Conservation (phyloP, 164 flowering plant species). For the Annona squamosa region DNA sequence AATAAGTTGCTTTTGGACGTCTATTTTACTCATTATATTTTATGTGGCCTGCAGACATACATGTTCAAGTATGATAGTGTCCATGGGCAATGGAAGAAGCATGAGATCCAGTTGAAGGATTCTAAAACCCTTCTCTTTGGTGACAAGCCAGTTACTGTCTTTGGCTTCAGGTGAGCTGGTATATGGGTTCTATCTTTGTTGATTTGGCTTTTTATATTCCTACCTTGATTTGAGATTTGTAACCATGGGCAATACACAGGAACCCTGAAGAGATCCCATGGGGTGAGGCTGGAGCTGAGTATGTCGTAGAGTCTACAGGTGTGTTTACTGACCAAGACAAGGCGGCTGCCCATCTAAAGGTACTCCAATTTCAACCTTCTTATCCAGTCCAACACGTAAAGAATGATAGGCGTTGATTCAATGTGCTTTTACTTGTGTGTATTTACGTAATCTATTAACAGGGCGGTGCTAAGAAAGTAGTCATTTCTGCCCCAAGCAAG, state of each 20-base stretch:
- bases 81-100: conserved; percentile 81
- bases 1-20: not conserved
- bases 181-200: not conserved
- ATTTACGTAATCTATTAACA: conserved; percentile 10
- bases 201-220: not conserved
- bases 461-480: conserved; percentile 99
- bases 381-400: too few species aligned
- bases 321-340: conserved; percentile 67
- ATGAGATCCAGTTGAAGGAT: conserved; percentile 63
- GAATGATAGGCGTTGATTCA: too few species aligned
- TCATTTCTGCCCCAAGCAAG: conserved; percentile 95
- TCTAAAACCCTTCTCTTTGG: conserved; percentile 79
- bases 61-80: conserved; percentile 91
- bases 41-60: conserved; percentile 44
- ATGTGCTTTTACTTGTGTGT: too few species aligned
- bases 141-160: conserved; percentile 63
- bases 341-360: conserved; percentile 78
- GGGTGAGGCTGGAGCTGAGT: conserved; percentile 44
- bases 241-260: conserved; percentile 12
- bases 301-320: conserved; percentile 51
- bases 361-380: conserved; percentile 3
- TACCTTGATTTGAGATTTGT: not conserved
- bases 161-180: conserved; percentile 49
- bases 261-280: conserved; percentile 50
- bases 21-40: not conserved